Conservation (phyloP, 352 stramenopile genomes). For the Globisporangium parvum region DNA sequence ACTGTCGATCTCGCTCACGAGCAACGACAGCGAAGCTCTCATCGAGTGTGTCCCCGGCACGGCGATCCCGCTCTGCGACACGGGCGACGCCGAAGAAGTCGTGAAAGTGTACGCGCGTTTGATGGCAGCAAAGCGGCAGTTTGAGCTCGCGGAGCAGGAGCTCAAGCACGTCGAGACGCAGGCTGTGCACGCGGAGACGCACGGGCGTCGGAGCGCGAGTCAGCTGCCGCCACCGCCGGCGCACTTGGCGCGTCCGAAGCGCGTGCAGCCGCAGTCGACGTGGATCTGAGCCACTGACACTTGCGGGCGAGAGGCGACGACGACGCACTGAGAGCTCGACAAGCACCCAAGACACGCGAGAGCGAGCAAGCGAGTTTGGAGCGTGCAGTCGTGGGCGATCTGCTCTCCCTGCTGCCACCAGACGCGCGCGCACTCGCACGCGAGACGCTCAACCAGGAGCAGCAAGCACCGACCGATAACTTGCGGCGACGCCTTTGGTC, state of each 20-base stretch:
- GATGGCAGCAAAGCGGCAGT: constrained; percentile 16
- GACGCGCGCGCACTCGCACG: too few relatives aligned
- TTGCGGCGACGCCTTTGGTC: constrained; percentile 2
- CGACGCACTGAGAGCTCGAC: not conserved
- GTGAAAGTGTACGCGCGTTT: constrained; percentile 18
- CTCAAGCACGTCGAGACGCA: constrained; percentile 15
- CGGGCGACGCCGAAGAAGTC: constrained; percentile 12
- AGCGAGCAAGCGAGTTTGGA: too few relatives aligned
- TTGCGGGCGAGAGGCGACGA: not conserved
- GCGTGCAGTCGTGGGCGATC: too few relatives aligned
- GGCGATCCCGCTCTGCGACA: constrained; percentile 12
- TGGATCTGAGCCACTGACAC: constrained; percentile 6
- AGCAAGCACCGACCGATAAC: constrained; percentile 4
- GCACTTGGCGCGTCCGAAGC: constrained; percentile 5
- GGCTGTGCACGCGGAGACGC: constrained; percentile 7
- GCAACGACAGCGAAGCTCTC: constrained; percentile 5
- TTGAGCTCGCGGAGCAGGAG: constrained; percentile 15
- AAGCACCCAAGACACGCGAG: too few relatives aligned
- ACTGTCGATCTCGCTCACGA: constrained; percentile 3
- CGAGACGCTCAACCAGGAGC: not conserved
- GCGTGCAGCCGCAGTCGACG: constrained; percentile 7
- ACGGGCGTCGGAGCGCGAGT: constrained; percentile 12
- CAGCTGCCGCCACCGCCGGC: constrained; percentile 7
- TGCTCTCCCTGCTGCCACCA: too few relatives aligned
- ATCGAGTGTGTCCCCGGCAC: constrained; percentile 13